Base-by-base conservation (phyloP, 225 moss, liverwort and hornwort genomes). In the Bryoerythrophyllum caledonicum region DNA sequence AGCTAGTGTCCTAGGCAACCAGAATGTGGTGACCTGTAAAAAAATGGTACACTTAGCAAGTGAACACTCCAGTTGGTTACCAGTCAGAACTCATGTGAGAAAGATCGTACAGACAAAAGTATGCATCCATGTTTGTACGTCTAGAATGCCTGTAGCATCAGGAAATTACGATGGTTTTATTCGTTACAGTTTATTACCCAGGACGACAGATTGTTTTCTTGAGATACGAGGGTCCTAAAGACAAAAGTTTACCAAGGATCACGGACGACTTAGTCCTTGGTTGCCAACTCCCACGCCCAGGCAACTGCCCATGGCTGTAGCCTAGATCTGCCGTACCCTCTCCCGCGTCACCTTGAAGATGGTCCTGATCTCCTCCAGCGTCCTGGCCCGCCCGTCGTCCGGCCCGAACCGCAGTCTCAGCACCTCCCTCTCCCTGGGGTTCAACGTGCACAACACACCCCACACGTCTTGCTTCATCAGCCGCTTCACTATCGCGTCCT, bases 271-370 rank as follows among this genome's bases (percentile, higher is more conserved):
- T 86, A 89, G 94, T 96, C 94, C 74, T 88, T 76, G 6, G 91
- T 96, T 34, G 90, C 89, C 63, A 94, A 78, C 60, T 96, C 96
- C 96, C 94, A 94, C 3, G 94, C 96, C 88, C 87, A 94, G 17
- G 79, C 80, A 48, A 94, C n/a, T 96, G 71, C 89, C 65, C 78
- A 96, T 84, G 56, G 93, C 96, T 74, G 89, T 89, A 8, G 86
- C 83, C 78, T 96, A 91, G 60, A 96, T 96, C 78, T 96, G 96
- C 32, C 96, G 80, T 76, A 92, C 91, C 53, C 96, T 87, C 75
- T 96, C 96, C 55, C 91, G 86, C 10, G 87, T 93, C 14, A 93
- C 84, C 55, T 75, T 85, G 72, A 90, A 93, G 51, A 89, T 73
- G 46, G 66, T 65, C 23, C 96, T 93, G 59, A 96, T 89, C 78